Percentiles rank a stretch among this genome's conserved stretches.
Conservation (phyloP, 495 filamentous ascomycete species). For the Durotheca rogersii region DNA sequence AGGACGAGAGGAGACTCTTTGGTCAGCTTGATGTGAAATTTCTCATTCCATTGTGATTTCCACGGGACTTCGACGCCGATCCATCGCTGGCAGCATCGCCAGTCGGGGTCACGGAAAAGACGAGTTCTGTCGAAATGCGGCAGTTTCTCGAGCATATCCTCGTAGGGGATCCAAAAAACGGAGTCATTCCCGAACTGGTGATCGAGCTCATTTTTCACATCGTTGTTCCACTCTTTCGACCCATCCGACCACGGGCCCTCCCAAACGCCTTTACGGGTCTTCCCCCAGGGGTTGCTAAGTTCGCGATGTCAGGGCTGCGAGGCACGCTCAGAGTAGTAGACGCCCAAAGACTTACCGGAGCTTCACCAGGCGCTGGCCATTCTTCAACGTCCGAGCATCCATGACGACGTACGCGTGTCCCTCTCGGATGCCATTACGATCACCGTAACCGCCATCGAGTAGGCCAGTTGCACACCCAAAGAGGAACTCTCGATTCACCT, state of each 20-base stretch:
- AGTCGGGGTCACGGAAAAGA: slow-evolving; percentile 73
- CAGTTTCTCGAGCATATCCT: slow-evolving; percentile 84
- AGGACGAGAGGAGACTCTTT: slow-evolving; percentile 73
- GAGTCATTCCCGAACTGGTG: slow-evolving; percentile 92
- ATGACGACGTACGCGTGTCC: slow-evolving; percentile 90
- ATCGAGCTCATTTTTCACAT: slow-evolving; percentile 77
- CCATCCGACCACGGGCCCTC: slow-evolving; percentile 85
- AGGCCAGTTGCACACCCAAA: slow-evolving; percentile 80
- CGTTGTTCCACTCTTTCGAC: slow-evolving; percentile 90
- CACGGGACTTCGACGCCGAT: slow-evolving; percentile 83
- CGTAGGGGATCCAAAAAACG: slow-evolving; percentile 69
- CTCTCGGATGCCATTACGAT: slow-evolving; percentile 74
- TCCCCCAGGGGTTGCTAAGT: slow-evolving; percentile 79
- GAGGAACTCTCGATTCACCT: slow-evolving; percentile 85
- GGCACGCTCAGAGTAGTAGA: background rate
- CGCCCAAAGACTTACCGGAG: slow-evolving; percentile 37
- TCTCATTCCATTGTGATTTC: slow-evolving; percentile 84
- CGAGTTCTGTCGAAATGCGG: slow-evolving; percentile 85
- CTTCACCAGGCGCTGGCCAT: slow-evolving; percentile 49
- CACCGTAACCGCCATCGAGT: slow-evolving; percentile 61
- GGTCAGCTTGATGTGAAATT: slow-evolving; percentile 74
- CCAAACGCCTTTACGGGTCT: slow-evolving; percentile 68
- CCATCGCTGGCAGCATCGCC: slow-evolving; percentile 87
- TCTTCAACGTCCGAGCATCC: slow-evolving; percentile 62
- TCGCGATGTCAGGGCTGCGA: slow-evolving; percentile 7